Percentiles rank a stretch among this genome's conserved stretches.
phyloP scores from a whole-genome alignment of 495 filamentous ascomycete species.

The Penicillium paxilli region DNA sequence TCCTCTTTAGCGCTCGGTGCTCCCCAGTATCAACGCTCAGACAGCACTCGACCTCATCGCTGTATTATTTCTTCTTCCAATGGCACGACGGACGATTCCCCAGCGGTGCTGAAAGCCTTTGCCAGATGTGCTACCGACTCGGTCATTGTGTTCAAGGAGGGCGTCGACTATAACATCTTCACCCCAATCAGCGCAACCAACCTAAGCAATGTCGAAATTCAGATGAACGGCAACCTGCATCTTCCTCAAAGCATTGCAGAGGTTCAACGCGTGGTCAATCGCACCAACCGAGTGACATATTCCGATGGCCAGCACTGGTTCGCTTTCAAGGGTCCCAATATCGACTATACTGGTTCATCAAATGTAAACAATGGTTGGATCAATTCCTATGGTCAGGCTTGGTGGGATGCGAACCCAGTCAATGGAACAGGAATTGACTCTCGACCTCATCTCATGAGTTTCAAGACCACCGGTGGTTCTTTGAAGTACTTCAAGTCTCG shows the following conservation, averaged over 20 bases:
- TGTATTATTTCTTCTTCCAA: slow-evolving; percentile 25
- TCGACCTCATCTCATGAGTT: slow-evolving; percentile 41
- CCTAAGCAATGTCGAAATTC: slow-evolving; percentile 42
- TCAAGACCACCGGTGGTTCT: slow-evolving; percentile 34
- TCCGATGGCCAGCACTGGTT: slow-evolving; percentile 32
- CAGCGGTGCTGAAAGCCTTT: slow-evolving; percentile 29
- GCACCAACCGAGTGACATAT: slow-evolving; percentile 12
- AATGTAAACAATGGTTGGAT: slow-evolving; percentile 42
- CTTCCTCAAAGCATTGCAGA: slow-evolving; percentile 36
- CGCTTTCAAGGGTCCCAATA: slow-evolving; percentile 28
- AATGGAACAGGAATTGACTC: slow-evolving; percentile 32
- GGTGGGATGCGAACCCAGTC: slow-evolving; percentile 45
- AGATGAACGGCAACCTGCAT: slow-evolving; percentile 40
- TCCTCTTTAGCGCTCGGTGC: slow-evolving; percentile 11
- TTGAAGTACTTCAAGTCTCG: slow-evolving; percentile 41
- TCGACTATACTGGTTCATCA: slow-evolving; percentile 33
- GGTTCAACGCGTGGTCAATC: slow-evolving; percentile 34
- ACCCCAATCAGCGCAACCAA: slow-evolving; percentile 37
- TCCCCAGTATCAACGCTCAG: slow-evolving; percentile 2
- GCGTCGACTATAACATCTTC: slow-evolving; percentile 41
- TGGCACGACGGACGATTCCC: slow-evolving; percentile 35
- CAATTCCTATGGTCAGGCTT: slow-evolving; percentile 44
- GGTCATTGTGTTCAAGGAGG: slow-evolving; percentile 34
- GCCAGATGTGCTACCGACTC: slow-evolving; percentile 32
- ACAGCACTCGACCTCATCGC: slow-evolving; percentile 11